Conservation (phyloP, 495 filamentous ascomycete genomes). For the Penicillium coprophilum region DNA sequence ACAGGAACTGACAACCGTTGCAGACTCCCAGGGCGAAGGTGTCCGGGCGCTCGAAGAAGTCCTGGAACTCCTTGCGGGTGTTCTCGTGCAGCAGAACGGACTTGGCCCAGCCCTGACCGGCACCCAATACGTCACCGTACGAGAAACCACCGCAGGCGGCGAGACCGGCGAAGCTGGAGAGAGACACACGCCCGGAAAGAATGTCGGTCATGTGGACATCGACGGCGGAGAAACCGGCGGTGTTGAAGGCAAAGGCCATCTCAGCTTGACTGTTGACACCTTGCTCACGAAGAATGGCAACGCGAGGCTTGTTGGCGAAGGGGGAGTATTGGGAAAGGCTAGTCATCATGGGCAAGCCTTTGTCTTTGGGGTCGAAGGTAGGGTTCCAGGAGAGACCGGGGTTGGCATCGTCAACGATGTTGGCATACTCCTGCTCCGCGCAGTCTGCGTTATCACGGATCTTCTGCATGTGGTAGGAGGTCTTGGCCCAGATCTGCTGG, state of each 20-base stretch:
- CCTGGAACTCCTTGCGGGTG: constrained; percentile 71
- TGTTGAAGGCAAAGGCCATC: constrained; percentile 95
- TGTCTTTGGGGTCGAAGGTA: constrained; percentile 77
- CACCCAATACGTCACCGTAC: constrained; percentile 93
- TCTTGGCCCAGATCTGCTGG: constrained; percentile 85
- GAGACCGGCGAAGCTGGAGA: constrained; percentile 79
- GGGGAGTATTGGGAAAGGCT: constrained; percentile 60
- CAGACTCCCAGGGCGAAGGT: constrained; percentile 95
- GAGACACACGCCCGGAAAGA: constrained; percentile 69
- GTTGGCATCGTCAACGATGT: constrained; percentile 71
- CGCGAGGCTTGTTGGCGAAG: constrained; percentile 72
- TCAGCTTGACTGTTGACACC: constrained; percentile 94
- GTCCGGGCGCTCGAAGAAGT: constrained; percentile 84
- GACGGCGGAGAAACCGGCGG: constrained; percentile 84
- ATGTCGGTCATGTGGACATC: constrained; percentile 99
- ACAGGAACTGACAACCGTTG: constrained; percentile 97
- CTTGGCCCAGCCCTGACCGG: constrained; percentile 95
- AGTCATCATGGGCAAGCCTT: constrained; percentile 65
- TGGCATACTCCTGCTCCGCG: constrained; percentile 80
- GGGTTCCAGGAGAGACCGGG: constrained; percentile 85
- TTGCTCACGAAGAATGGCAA: constrained; percentile 93
- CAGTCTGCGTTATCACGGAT: constrained; percentile 85
- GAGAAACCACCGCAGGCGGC: constrained; percentile 97
- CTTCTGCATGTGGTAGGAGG: constrained; percentile 88
- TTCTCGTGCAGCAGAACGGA: constrained; percentile 81